Conservation (phyloP, 257 asterid species). For the Scutellaria galericulata region DNA sequence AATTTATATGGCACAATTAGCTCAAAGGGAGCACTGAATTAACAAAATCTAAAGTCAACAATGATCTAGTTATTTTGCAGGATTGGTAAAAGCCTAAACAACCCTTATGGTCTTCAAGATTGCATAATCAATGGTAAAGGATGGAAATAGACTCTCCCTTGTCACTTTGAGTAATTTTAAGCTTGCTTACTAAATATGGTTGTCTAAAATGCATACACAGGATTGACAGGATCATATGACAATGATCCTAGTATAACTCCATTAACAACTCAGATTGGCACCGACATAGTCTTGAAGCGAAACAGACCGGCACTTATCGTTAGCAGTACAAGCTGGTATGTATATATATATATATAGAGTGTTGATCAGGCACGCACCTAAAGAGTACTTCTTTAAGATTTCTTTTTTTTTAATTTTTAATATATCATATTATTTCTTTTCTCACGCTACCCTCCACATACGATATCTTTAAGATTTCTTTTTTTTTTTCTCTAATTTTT, state of each 20-base stretch:
- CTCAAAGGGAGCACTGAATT: conserved; percentile 35
- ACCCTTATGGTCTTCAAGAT: conserved; percentile 67
- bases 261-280: conserved; percentile 65
- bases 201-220: conserved; percentile 39
- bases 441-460: too few species aligned
- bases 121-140: conserved; percentile 76
- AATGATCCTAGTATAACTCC: conserved; percentile 57
- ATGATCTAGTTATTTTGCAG: conserved; percentile 82
- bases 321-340: conserved; percentile 98
- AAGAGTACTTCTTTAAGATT: too few species aligned
- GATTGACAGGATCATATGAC: conserved; percentile 41
- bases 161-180: conserved; percentile 22
- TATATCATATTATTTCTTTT: too few species aligned
- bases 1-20: conserved; percentile 30
- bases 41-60: conserved; percentile 36
- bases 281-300: conserved; percentile 61
- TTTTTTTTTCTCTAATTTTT: too few species aligned
- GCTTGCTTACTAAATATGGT: conserved; percentile 20
- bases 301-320: conserved; percentile 91
- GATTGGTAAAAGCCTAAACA: conserved; percentile 62
- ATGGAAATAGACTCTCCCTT: conserved; percentile 27
- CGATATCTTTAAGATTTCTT: too few species aligned
- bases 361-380: too few species aligned
- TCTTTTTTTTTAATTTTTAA: conserved; percentile 25
- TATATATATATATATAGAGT: too few species aligned